phyloP scores from a whole-genome alignment of 768 basidiomycete genomes.

The Psilocybe azurescens region DNA sequence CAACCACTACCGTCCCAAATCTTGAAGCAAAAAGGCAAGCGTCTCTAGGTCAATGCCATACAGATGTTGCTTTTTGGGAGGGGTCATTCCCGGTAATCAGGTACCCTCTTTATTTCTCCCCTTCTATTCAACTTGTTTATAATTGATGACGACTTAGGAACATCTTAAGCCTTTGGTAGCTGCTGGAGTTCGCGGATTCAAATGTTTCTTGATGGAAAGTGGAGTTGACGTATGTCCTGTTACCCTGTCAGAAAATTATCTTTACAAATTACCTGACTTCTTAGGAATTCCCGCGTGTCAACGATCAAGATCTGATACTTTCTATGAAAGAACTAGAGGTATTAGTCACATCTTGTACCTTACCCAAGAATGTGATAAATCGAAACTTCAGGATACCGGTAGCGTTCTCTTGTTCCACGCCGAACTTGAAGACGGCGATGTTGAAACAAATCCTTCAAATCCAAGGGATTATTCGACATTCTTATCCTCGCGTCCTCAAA shows the following conservation, averaged over 20 bases:
- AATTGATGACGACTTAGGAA: conserved; percentile 41
- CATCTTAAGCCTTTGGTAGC: conserved; percentile 78
- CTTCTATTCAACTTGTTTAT: neutral
- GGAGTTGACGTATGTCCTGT: conserved; percentile 78
- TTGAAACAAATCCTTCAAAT: conserved; percentile 22
- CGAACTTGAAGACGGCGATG: conserved; percentile 61
- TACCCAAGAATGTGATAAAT: conserved; percentile 3
- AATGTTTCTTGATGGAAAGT: conserved; percentile 95
- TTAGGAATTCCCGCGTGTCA: conserved; percentile 93
- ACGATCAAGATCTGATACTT: conserved; percentile 63
- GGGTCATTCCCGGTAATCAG: conserved; percentile 91
- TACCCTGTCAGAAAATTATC: neutral
- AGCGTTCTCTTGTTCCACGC: conserved; percentile 92
- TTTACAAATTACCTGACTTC: conserved; percentile 15
- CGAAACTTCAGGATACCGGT: conserved; percentile 54
- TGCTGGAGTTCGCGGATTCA: conserved; percentile 93
- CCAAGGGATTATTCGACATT: conserved; percentile 80
- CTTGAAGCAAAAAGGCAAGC: conserved; percentile 73
- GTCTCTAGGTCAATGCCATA: conserved; percentile 74
- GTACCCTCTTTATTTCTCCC: conserved; percentile 38
- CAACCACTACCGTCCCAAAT: conserved; percentile 86
- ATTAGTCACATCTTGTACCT: conserved; percentile 20
- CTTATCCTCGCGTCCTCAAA: conserved; percentile 81
- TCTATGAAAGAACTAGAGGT: conserved; percentile 85
- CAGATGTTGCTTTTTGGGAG: conserved; percentile 93